These are phyloP conservation scores for Chloris gayana DNA, from an alignment of 176 grass and related monocot genomes.

Conservation along the genomic window DNA sequence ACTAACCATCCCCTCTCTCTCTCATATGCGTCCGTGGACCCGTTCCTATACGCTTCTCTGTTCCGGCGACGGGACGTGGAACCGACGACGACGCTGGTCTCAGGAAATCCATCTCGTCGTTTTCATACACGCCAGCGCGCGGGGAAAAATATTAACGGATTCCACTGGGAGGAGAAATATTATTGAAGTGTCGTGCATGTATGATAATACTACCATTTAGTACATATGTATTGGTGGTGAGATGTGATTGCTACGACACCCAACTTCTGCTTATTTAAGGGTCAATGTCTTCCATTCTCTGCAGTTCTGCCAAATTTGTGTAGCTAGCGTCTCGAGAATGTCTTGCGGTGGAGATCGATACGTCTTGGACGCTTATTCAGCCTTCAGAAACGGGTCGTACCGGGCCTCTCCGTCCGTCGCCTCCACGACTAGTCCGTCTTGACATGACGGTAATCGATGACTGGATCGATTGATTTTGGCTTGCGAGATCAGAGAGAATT, in stretches of 20 bases:
- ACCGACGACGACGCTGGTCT: background rate
- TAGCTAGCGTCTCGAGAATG: background rate
- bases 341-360: conserved; percentile 7
- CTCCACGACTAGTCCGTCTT: conserved; percentile 21
- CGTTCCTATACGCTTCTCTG: background rate
- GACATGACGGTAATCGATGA: conserved; percentile 8
- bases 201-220: background rate
- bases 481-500: background rate
- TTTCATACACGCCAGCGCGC: background rate
- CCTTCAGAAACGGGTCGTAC: conserved; percentile 28
- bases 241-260: background rate
- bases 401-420: conserved; percentile 1
- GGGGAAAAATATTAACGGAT: background rate
- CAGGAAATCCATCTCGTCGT: background rate
- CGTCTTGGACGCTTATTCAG: background rate
- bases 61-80: conserved; percentile 33
- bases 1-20: background rate
- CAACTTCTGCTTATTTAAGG: background rate
- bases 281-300: background rate
- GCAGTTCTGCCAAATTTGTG: background rate
- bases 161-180: background rate
- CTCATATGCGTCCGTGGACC: conserved; percentile 22
- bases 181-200: background rate
- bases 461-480: background rate
- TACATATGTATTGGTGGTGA: no score